phyloP scores from a whole-genome alignment of 495 filamentous ascomycete species.

The Penicillium crystallinum region DNA sequence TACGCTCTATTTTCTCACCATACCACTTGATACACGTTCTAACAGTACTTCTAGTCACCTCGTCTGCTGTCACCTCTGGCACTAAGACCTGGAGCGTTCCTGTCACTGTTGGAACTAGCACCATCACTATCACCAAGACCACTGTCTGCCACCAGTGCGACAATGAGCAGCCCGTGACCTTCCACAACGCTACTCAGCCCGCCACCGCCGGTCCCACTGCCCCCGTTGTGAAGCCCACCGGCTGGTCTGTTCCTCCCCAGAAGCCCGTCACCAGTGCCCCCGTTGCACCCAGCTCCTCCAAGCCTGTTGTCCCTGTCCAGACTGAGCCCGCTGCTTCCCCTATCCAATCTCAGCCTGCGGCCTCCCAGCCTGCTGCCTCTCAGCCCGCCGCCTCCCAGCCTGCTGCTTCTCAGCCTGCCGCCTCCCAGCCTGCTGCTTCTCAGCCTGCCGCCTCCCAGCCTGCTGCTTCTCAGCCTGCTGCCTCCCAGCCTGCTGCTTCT shows the following conservation, averaged over 20 bases:
- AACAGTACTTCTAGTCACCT: slow-evolving; percentile 25
- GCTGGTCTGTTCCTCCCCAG: slow-evolving; percentile 1
- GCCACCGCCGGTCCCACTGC: slow-evolving; percentile 5
- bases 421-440: background rate
- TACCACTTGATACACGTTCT: slow-evolving; percentile 2
- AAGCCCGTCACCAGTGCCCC: slow-evolving; percentile 2
- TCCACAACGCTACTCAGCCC: slow-evolving; percentile 22
- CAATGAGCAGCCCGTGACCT: slow-evolving; percentile 23
- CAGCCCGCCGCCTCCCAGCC: slow-evolving; percentile 8
- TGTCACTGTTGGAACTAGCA: slow-evolving; percentile 34
- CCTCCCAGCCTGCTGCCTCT: background rate
- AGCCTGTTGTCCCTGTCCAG: background rate
- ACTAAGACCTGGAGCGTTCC: slow-evolving; percentile 27
- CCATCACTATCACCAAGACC: slow-evolving; percentile 33
- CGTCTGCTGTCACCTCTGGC: slow-evolving; percentile 29
- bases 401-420: background rate
- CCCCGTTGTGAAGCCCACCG: background rate
- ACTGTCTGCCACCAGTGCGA: slow-evolving; percentile 23
- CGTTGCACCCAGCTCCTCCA: background rate
- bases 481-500: slow-evolving; percentile 2
- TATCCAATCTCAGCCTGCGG: background rate
- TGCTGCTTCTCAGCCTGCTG: background rate
- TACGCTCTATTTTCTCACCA: slow-evolving; percentile 12
- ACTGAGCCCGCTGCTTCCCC: slow-evolving; percentile 4
- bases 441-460: background rate